Evolutionary conservation across 1,284 basidiomycete genomes (phyloP).

Genomic region (Wallemia mellicola): DNA sequence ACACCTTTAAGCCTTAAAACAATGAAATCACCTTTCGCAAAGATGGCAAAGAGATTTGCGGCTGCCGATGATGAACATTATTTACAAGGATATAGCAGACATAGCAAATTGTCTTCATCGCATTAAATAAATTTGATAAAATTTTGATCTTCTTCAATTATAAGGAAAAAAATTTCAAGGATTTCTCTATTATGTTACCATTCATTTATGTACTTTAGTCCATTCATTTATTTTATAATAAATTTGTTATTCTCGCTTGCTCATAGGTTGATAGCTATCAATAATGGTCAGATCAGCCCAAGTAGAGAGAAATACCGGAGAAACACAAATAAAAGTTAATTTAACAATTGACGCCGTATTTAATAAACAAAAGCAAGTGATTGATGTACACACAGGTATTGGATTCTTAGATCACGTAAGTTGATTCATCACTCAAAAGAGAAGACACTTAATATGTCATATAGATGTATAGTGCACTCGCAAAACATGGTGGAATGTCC

Average conservation of each 20-base stretch:
- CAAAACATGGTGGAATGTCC: constrained; percentile 78
- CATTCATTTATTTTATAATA: too few species aligned
- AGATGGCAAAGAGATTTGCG: constrained; percentile 13
- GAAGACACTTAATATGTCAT: not conserved
- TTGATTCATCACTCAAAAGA: constrained; percentile 5
- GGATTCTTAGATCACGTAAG: constrained; percentile 91
- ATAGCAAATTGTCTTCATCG: not conserved
- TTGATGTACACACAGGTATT: constrained; percentile 74
- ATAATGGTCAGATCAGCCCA: constrained; percentile 23
- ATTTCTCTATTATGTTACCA: not conserved
- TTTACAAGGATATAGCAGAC: not conserved
- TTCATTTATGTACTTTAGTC: not conserved
- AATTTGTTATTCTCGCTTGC: too few species aligned
- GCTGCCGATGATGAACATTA: constrained; percentile 4
- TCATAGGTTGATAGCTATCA: not conserved
- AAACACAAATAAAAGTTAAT: constrained; percentile 61
- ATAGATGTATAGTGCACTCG: constrained; percentile 86
- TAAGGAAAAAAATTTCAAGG: too few species aligned
- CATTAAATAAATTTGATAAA: too few species aligned
- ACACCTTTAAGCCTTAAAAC: constrained; percentile 12
- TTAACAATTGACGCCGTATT: constrained; percentile 36
- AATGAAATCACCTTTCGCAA: constrained; percentile 15
- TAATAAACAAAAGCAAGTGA: constrained; percentile 40
- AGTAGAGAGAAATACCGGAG: constrained; percentile 61
- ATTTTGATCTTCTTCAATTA: too few species aligned